phyloP scores from a whole-genome alignment of 192 early-diverging fungal species.

The Backusella morwellensis region DNA sequence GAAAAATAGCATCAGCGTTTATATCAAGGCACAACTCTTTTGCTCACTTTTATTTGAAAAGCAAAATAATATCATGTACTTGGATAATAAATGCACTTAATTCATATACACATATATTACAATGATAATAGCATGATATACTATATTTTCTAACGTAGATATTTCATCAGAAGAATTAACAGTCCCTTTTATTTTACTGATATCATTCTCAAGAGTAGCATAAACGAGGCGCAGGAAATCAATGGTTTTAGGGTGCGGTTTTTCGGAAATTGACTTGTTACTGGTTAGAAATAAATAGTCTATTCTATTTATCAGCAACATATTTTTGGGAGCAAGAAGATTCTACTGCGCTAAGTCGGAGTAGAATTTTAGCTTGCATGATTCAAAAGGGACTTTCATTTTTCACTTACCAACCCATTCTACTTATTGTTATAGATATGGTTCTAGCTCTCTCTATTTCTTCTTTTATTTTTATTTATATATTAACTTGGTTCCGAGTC shows the following conservation, averaged over 20 bases:
- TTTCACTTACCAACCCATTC: no score
- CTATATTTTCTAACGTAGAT: no score
- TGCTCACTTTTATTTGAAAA: not conserved
- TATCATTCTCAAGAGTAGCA: no score
- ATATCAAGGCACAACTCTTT: not conserved
- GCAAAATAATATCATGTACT: not conserved
- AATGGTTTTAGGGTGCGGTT: not conserved
- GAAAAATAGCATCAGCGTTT: not conserved
- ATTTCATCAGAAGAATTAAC: no score
- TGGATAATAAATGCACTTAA: not conserved
- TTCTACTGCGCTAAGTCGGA: not conserved
- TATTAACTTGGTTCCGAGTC: no score
- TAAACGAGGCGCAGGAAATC: not conserved
- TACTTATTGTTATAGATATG: no score
- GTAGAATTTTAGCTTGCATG: not conserved
- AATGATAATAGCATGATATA: no score
- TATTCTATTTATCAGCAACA: not conserved
- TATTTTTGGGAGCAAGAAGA: no score
- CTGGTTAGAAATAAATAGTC: not conserved
- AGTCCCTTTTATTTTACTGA: no score
- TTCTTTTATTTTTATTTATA: not conserved
- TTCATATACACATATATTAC: not conserved
- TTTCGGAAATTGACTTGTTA: not conserved
- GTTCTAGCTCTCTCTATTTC: not conserved
- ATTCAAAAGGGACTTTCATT: not conserved